Base-by-base conservation (phyloP, 2,329 filamentous ascomycete genomes). In the Teratosphaeria gauchensis region DNA sequence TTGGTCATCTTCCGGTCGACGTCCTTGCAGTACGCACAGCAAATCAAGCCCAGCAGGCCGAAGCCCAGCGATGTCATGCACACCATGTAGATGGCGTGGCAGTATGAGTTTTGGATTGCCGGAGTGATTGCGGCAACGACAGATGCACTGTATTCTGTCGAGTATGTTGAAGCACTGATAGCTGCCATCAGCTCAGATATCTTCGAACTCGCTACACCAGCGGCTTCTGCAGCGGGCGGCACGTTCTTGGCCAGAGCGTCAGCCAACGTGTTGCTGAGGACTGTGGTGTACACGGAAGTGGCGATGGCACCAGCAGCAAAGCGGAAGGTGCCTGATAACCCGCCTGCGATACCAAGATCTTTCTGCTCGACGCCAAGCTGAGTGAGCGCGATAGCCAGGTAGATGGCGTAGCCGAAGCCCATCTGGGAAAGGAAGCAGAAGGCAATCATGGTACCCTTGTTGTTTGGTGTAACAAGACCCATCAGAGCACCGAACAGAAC, bases 341-440 rank as follows among this genome's bases (percentile, higher is more conserved):
- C 77, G 38, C 76, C 76, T 48, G 70, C 71, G 14, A 77, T 73
- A 14, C 78, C 78, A 0, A 80, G 71, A 54, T 80, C 76, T 19
- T 75, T 72, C 60, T 81, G 79, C 30, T 77, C 73, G 2, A 78
- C 77, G n/a, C 77, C 78, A 59, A 80, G 75, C 64, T 80, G 78
- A 5, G 75, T 77, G 60, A 77, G 75, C 1, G 78, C 76, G 62
- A 81, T 79, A 19, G 73, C 75, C 21, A 79, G 66, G 57, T 79
- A 78, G 58, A 77, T 71, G 2, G 74, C 77, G 74, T 76, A 80
- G 5, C 77, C 77, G 62, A 77, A 81, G 4, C 74, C 77, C 12
- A 71, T 68, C 63, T 77, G 70, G 4, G 72, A 72, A 16, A 80
- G 68, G 64, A 80, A 79, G 12, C 77, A 70, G 56, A 80, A 78